phyloP scores from a whole-genome alignment of 805 yeast genomes.

The baker's yeast (Saccharomyces cerevisiae) region DNA sequence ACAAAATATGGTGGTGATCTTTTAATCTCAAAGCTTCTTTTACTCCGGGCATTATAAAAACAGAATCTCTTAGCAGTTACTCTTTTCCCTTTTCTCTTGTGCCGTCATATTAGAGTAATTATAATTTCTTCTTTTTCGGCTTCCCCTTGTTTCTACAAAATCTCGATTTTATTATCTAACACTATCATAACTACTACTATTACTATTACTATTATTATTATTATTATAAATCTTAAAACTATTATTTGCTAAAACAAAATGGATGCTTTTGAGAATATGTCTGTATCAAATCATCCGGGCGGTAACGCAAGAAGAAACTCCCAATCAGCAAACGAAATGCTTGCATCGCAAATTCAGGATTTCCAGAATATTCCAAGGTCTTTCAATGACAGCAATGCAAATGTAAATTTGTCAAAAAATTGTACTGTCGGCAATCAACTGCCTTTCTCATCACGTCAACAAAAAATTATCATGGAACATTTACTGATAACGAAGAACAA shows the following conservation, averaged over 20 bases:
- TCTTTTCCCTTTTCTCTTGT: background rate
- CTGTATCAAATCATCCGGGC: background rate
- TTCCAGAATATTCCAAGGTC: background rate
- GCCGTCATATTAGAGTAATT: background rate
- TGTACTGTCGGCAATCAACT: background rate
- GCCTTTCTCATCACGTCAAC: slow-evolving; percentile 8
- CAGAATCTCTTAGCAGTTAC: background rate
- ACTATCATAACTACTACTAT: background rate
- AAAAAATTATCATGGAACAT: slow-evolving; percentile 21
- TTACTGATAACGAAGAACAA: slow-evolving; percentile 22
- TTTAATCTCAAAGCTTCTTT: background rate
- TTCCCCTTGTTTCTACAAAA: background rate
- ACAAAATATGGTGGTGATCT: background rate
- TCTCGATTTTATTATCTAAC: background rate
- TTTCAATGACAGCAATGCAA: background rate
- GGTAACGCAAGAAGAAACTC: background rate
- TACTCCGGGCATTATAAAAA: background rate
- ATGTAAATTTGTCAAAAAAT: background rate
- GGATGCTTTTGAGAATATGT: background rate
- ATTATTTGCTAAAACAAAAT: background rate
- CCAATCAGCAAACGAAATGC: background rate
- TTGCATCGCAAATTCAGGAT: background rate
- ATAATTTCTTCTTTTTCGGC: background rate
- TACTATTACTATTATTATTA: background rate
- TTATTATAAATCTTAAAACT: background rate